Evolutionary conservation across 2,329 filamentous ascomycete genomes (phyloP), one percentile per base, ranked within the genome.

Genomic region (Ophiostoma sp.): DNA sequence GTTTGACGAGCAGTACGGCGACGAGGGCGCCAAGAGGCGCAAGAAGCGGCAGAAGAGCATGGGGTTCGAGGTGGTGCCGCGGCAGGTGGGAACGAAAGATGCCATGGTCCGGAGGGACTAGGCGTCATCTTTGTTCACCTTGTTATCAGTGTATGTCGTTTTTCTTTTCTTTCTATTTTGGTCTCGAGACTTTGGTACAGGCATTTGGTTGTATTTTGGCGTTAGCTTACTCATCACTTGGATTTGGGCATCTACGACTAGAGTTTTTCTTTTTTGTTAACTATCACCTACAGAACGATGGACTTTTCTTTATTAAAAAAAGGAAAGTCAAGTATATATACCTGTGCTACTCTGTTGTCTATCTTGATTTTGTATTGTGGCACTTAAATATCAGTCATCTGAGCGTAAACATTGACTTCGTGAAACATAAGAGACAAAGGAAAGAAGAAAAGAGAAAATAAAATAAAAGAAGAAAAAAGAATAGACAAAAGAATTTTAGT

Each of bases 1-100:
- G 80, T 99, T 98, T 77, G 95, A 99, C 77, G 92, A 97, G 80
- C 91, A 94, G 78, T 99, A 94, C 78, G 94, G 95, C 35, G 93
- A 97, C 77, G 86, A 90, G 48, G 90, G 87, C 76, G 86, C 86
- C 62, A 89, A 87, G 77, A 86, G 86, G 74, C 85, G 87, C 76
- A 87, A 86, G 77, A 88, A 86, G 79, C 87, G 81, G 76, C 79
- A 79, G 70, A 81, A 80, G 72, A 79, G 77, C 7, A 86, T 90
- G 80, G 88, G 88, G 0, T 90, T 90, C 75, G 86, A 82, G 68
- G 80, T 85, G 2, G 76, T 81, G 4, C 76, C 78, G 4, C 15
- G 35, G 44, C 33, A 33, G 31, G 17, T 15, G 27, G 67, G 67
- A 8, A 68, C 67, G 6, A 79, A 83, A 64, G 83, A 83, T 72